Base-by-base conservation (phyloP, 1,139 yeast species). In the Entelexis sorbosivorans region DNA sequence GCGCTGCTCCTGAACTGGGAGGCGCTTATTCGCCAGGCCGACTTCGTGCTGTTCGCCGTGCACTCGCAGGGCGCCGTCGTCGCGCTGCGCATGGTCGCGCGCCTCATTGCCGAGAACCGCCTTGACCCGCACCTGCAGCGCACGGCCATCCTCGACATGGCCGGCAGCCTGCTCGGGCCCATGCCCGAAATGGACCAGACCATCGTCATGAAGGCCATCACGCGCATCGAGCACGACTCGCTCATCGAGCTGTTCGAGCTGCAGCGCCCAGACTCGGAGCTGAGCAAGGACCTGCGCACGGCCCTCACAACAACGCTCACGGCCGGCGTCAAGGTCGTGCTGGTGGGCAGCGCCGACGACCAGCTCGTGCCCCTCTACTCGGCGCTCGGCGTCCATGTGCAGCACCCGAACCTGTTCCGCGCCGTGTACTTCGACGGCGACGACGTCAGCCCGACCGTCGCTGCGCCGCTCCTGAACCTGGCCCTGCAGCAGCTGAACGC, bases 41-140 rank as follows among this genome's bases (percentile, higher is more conserved):
- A 91, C 64, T 82, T 83, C 59, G 78, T 91, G 11, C 87, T 82
- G 64, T 76, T 91, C 58, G 96, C 96, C 1, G 80, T 95, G 0
- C 98, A 91, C 68, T 87, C 96, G 0, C 98, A 91, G 66, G 97
- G 98, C 0, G 82, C 93, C 51, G 96, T 95, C 0, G 97, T 91
- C 0, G 79, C 95, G 0, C 79, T 87, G 1, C 82, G 87, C 46
- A 65, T 91, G 31, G 68, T 88, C 33, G 85, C 95, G 0, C 74
- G 77, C 58, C 71, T 91, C 44, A 76, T 91, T 9, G 81, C 77
- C 56, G 74, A 78, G 58, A 94, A 91, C 0, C 73, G 84, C 26
- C 38, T 58, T 6, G n/a, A 28, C 16, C 24, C 47, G 24, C 20
- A 11, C 33, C 29, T 46, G 28, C 60, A 58, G 31, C 39, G 47